phyloP scores from a whole-genome alignment of 2,329 filamentous ascomycete species.

The Elsinoe ampelina region DNA sequence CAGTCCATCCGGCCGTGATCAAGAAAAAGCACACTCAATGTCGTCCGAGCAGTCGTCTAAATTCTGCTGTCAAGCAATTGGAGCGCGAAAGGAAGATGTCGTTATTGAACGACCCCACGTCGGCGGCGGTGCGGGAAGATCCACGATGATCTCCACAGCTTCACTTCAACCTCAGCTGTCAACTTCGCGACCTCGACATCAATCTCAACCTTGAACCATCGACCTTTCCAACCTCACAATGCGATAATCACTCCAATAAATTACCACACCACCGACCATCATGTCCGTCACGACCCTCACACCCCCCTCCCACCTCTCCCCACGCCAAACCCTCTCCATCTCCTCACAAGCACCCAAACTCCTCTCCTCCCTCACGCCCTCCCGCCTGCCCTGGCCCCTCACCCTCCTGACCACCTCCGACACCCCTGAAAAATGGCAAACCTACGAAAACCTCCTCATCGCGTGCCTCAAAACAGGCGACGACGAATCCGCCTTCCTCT shows the following conservation, averaged over 20 bases:
- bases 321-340: conserved; percentile 35
- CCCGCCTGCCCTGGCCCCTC: conserved; percentile 40
- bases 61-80: too few relatives aligned
- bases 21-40: too few relatives aligned
- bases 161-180: not conserved
- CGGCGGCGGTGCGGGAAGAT: not conserved
- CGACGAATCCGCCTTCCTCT: conserved; percentile 63
- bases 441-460: conserved; percentile 78
- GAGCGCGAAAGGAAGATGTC: not conserved
- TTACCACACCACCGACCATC: not conserved
- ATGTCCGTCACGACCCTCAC: conserved; percentile 31
- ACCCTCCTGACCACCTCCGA: conserved; percentile 49
- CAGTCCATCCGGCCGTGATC: not conserved
- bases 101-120: not conserved
- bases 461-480: conserved; percentile 79
- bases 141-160: conserved; percentile 8
- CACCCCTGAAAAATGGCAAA: conserved; percentile 70
- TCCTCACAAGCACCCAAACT: conserved; percentile 38
- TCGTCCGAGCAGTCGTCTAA: too few relatives aligned
- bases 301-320: conserved; percentile 32
- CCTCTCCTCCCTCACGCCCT: conserved; percentile 29
- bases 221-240: not conserved
- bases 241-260: not conserved
- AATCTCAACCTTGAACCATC: not conserved
- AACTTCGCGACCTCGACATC: not conserved